Evolutionary conservation across 2,329 filamentous ascomycete genomes (phyloP), one percentile per base, ranked within the genome.

Genomic region (Geosmithia morbida): DNA sequence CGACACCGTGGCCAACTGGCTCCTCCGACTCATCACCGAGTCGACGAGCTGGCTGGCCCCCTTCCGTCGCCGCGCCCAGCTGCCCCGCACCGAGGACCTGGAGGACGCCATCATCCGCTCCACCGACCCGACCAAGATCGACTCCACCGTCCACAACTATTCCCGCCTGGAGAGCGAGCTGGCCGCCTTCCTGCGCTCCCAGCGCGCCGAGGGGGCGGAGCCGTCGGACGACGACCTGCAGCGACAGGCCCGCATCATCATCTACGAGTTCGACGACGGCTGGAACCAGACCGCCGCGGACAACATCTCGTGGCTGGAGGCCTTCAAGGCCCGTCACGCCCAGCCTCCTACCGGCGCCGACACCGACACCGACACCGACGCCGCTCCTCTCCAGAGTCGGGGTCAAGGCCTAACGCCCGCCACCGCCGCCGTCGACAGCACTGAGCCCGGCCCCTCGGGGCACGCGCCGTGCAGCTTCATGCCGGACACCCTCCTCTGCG

Each of bases 281-380:
- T 81, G 77, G 76, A 81, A 81, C 51, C 77, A 80, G 54, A 82
- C 77, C 1, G 72, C 71, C 0, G 74, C 76, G 2, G 77, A 82
- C 51, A 75, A 77, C 50, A 52, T 62, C 2, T 58, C 65, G 3
- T 79, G 76, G 72, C 63, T 81, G 1, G 57, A 62, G 3, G 61
- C 66, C 13, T 81, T 81, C 61, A 72, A 67, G 49, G 58, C 64
- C 41, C 66, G 72, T 45, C 70, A 77, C 51, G 17, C n/a, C n/a
- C n/a, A n/a, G n/a, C n/a, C n/a, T n/a, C n/a, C n/a, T n/a, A n/a
- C n/a, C n/a, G n/a, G n/a, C n/a, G n/a, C n/a, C n/a, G n/a, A n/a
- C n/a, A n/a, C n/a, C n/a, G n/a, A n/a, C n/a, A n/a, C n/a, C n/a
- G n/a, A n/a, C n/a, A n/a, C n/a, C n/a, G n/a, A n/a, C n/a, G n/a